These are phyloP conservation scores for Brassica hybrid DNA, from an alignment of 441 rosid species.

Conservation along the genomic window DNA sequence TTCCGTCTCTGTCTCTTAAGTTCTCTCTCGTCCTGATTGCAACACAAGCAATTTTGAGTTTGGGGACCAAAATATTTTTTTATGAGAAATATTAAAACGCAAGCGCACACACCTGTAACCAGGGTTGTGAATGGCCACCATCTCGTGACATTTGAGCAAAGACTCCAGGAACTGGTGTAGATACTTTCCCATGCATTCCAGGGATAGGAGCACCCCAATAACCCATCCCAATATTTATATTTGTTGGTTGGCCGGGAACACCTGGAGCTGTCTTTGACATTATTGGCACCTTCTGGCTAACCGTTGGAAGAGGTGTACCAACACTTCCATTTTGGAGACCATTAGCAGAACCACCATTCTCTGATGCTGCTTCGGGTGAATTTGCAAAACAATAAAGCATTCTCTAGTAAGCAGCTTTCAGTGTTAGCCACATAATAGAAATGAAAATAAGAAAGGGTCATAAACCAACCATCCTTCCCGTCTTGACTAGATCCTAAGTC, in stretches of 20 bases:
- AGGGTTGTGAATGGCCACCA: conserved; percentile 65
- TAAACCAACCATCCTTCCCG: conserved; percentile 64
- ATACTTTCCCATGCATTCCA: conserved; percentile 71
- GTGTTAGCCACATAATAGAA: conserved; percentile 10
- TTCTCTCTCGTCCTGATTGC: background rate
- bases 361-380: conserved; percentile 62
- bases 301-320: conserved; percentile 30
- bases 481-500: conserved; percentile 80
- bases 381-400: conserved; percentile 32
- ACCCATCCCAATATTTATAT: conserved; percentile 93
- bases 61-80: background rate
- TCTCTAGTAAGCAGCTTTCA: conserved; percentile 33
- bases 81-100: background rate
- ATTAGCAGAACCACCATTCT: conserved; percentile 68
- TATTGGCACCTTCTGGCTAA: conserved; percentile 56
- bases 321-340: conserved; percentile 60
- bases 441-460: conserved; percentile 8
- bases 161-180: conserved; percentile 70
- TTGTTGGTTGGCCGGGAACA: conserved; percentile 60
- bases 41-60: background rate
- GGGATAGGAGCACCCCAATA: conserved; percentile 85
- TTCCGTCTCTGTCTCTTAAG: background rate
- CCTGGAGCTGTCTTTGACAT: conserved; percentile 59
- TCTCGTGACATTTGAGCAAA: conserved; percentile 69
- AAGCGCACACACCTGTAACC: conserved; percentile 68